A percentile compares a stretch with the other conserved stretches of the same genome.
phyloP scores from a whole-genome alignment of 1,284 basidiomycete genomes.

The Microbotryum silenes-acaulis region DNA sequence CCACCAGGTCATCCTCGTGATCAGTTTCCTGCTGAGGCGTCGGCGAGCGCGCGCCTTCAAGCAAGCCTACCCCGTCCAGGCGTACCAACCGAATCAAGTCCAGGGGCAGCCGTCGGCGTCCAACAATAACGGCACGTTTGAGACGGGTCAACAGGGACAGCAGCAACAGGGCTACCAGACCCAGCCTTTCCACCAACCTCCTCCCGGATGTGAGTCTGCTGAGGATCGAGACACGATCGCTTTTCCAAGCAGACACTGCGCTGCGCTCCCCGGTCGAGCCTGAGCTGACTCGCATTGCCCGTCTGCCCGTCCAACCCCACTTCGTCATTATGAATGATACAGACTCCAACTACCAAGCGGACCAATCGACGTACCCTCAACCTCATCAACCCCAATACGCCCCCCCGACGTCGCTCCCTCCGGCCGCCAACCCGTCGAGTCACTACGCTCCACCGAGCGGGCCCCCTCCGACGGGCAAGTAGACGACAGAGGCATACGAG shows the following conservation, averaged over 20 bases:
- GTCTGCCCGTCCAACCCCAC: neutral
- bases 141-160: neutral
- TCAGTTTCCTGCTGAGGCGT: constrained; percentile 14
- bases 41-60: constrained; percentile 10
- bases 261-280: neutral
- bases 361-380: neutral
- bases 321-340: neutral
- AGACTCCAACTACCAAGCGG: too few species aligned
- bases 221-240: neutral
- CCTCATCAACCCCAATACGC: neutral
- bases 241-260: neutral
- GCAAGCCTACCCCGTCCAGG: constrained; percentile 4
- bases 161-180: neutral
- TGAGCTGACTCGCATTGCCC: neutral
- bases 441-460: neutral
- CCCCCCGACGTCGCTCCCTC: neutral
- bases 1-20: constrained; percentile 10
- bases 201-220: constrained; percentile 1
- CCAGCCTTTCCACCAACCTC: neutral
- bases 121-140: neutral
- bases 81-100: neutral
- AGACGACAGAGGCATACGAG: neutral
- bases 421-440: neutral
- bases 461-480: neutral
- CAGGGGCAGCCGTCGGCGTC: neutral